A percentile compares a stretch with the other conserved stretches of the same genome.
Evolutionary conservation across 441 rosid species (phyloP).

Genomic region (Erodium moschatum): DNA sequence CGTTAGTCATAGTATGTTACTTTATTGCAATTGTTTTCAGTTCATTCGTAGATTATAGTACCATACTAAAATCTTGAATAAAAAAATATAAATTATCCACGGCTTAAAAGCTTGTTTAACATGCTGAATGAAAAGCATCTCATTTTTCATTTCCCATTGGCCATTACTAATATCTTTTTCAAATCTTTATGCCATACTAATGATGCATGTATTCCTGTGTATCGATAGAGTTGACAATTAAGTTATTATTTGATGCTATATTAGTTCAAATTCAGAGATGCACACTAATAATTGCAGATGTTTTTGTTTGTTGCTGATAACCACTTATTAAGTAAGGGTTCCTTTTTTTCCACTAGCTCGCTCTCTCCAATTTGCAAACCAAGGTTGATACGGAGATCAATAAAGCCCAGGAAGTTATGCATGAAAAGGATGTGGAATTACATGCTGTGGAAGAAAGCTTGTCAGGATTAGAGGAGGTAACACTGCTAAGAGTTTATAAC

Average conservation of each 20-base stretch:
- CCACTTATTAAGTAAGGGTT: conserved; percentile 4
- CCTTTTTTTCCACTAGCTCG: conserved; percentile 32
- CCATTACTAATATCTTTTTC: neutral
- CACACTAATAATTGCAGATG: too few relatives aligned
- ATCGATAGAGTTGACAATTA: neutral
- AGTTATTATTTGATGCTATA: neutral
- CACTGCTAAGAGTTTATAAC: neutral
- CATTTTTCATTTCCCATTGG: neutral
- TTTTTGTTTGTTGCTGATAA: too few relatives aligned
- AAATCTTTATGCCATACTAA: neutral
- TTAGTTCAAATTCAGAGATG: neutral
- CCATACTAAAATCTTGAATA: too few relatives aligned
- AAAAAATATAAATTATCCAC: neutral
- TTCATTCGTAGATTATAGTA: too few relatives aligned
- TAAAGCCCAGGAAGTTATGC: conserved; percentile 55
- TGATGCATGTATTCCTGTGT: neutral
- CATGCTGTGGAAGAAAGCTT: conserved; percentile 72
- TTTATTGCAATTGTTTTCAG: too few relatives aligned
- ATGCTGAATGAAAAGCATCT: conserved; percentile 32
- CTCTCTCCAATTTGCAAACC: conserved; percentile 55
- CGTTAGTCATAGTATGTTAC: too few relatives aligned
- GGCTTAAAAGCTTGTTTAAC: neutral
- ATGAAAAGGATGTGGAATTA: conserved; percentile 62
- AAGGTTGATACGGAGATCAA: conserved; percentile 61
- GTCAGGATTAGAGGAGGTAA: conserved; percentile 73